Conservation (phyloP, 768 basidiomycete species). For the Leccinum longicurvipes region DNA sequence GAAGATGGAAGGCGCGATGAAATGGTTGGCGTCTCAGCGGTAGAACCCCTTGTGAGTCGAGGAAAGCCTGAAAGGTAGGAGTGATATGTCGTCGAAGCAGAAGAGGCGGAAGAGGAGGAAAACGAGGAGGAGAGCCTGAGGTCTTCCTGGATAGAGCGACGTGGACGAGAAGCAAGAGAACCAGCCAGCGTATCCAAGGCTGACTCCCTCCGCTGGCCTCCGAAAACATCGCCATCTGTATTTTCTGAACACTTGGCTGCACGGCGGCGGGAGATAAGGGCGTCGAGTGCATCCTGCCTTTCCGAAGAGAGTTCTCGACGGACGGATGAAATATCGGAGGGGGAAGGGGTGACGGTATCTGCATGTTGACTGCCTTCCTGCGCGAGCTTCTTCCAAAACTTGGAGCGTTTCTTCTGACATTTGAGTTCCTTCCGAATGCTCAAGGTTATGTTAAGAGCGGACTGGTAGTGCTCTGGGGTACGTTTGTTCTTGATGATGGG, state of each 20-base stretch:
- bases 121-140: conserved; percentile 15
- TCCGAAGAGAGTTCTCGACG: conserved; percentile 23
- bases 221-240: conserved; percentile 24
- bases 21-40: conserved; percentile 18
- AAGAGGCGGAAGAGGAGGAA: conserved; percentile 18
- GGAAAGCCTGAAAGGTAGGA: conserved; percentile 13
- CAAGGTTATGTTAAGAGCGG: conserved; percentile 44
- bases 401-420: conserved; percentile 40
- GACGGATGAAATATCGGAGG: conserved; percentile 31
- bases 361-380: conserved; percentile 27
- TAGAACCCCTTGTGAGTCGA: conserved; percentile 2
- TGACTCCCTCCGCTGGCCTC: conserved; percentile 14
- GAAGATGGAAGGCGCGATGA: conserved; percentile 12
- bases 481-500: conserved; percentile 34
- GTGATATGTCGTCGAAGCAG: conserved; percentile 19
- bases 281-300: conserved; percentile 36
- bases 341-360: conserved; percentile 26
- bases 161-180: conserved; percentile 24
- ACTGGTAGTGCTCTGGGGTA: conserved; percentile 42
- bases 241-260: conserved; percentile 8
- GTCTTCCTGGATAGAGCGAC: conserved; percentile 13
- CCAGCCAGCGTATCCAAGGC: conserved; percentile 19
- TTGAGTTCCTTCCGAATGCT: conserved; percentile 43
- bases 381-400: conserved; percentile 46
- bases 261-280: conserved; percentile 32